Evolutionary conservation across 257 asterid species (phyloP).

Genomic region (Henckelia pumila): DNA sequence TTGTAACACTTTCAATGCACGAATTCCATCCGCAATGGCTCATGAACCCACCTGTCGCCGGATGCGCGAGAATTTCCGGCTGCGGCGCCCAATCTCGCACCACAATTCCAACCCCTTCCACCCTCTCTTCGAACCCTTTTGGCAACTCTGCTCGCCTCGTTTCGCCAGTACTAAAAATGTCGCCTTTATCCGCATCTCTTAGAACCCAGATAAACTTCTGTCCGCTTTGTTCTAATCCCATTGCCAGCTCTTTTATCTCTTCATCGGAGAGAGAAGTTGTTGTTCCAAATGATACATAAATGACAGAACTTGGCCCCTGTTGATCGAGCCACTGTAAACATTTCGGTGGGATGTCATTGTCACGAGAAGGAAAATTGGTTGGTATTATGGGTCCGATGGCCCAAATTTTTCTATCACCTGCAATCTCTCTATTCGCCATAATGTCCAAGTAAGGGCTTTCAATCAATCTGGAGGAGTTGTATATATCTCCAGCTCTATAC

Average conservation of each 20-base stretch:
- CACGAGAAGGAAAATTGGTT: slow-evolving; percentile 7
- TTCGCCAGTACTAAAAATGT: slow-evolving; percentile 26
- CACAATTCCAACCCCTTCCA: slow-evolving; percentile 30
- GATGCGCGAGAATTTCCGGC: slow-evolving; percentile 39
- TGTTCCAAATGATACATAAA: slow-evolving; percentile 43
- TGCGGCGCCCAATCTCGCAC: slow-evolving; percentile 50
- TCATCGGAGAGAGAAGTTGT: slow-evolving; percentile 32
- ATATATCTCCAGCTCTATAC: slow-evolving; percentile 29
- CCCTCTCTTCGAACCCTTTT: slow-evolving; percentile 35
- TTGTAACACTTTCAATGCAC: slow-evolving; percentile 36
- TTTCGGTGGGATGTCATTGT: slow-evolving; percentile 16
- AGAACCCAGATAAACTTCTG: slow-evolving; percentile 47
- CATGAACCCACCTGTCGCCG: slow-evolving; percentile 42
- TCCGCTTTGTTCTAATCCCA: slow-evolving; percentile 38
- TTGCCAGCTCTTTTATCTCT: slow-evolving; percentile 36
- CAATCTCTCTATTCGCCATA: slow-evolving; percentile 16
- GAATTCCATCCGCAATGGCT: slow-evolving; percentile 54
- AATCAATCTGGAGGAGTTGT: slow-evolving; percentile 38
- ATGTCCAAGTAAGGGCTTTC: slow-evolving; percentile 35
- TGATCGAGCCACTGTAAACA: slow-evolving; percentile 41
- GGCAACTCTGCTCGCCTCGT: slow-evolving; percentile 28
- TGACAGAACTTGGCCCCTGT: slow-evolving; percentile 34
- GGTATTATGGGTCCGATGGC: slow-evolving; percentile 30
- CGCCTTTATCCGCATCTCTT: slow-evolving; percentile 43
- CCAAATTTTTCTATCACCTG: slow-evolving; percentile 7